Conservation (phyloP, 2,329 filamentous ascomycete species). For the Alternaria dauci region DNA sequence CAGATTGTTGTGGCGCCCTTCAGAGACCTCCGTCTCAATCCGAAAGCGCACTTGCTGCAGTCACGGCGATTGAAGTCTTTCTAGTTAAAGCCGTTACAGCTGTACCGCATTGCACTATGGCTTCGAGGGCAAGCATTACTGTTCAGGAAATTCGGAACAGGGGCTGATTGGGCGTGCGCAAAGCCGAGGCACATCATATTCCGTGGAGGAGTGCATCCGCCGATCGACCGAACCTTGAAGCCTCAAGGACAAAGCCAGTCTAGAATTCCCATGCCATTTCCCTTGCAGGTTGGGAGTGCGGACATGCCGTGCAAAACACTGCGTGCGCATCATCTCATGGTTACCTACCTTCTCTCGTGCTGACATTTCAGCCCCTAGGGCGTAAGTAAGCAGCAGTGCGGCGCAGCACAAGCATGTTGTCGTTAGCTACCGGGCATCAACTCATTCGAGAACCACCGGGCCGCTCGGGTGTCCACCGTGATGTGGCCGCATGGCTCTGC, state of each 20-base stretch:
- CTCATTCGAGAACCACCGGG: neutral
- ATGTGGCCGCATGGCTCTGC: neutral
- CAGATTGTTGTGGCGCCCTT: no score
- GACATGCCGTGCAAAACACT: neutral
- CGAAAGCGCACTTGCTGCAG: no score
- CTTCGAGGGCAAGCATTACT: neutral
- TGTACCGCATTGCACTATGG: neutral
- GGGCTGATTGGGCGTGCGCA: neutral
- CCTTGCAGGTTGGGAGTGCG: neutral
- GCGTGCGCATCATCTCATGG: neutral
- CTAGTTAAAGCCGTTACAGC: no score
- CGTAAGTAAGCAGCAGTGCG: neutral
- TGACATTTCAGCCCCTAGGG: neutral
- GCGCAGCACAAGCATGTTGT: neutral
- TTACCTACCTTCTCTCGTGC: neutral
- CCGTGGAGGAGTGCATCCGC: neutral
- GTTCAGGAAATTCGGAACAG: neutral
- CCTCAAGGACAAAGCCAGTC: neutral
- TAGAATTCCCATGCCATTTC: neutral
- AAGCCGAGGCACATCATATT: neutral
- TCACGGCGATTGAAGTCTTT: no score
- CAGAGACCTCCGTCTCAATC: no score
- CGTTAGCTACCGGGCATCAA: neutral
- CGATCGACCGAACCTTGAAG: neutral
- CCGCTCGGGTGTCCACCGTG: neutral